phyloP scores from a whole-genome alignment of 1,284 basidiomycete genomes.

The Malassezia slooffiae region DNA sequence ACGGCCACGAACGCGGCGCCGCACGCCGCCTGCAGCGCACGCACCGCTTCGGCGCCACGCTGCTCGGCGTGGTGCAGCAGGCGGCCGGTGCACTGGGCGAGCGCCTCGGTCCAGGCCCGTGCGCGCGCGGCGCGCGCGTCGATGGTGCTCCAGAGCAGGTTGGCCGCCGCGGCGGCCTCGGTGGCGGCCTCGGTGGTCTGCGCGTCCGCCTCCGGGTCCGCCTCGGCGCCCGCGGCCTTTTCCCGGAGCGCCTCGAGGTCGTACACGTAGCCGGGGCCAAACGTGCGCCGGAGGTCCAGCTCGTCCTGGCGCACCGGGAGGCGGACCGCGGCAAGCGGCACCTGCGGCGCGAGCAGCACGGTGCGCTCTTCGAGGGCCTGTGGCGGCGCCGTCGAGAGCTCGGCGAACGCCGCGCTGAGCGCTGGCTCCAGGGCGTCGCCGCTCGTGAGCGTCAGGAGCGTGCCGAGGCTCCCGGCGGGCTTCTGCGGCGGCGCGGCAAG shows the following conservation, averaged over 20 bases:
- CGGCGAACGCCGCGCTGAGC: background rate
- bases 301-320: slow-evolving; percentile 7
- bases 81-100: background rate
- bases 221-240: background rate
- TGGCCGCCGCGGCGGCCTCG: background rate
- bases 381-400: background rate
- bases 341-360: background rate
- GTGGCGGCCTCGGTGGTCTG: slow-evolving; percentile 1
- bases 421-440: slow-evolving; percentile 1
- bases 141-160: slow-evolving; percentile 7
- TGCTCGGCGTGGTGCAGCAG: background rate
- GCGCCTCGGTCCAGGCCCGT: slow-evolving; percentile 4
- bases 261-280: slow-evolving; percentile 9
- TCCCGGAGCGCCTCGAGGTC: background rate
- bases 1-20: too few relatives aligned
- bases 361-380: background rate
- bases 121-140: slow-evolving; percentile 13
- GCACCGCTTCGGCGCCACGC: too few relatives aligned
- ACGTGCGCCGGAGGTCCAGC: slow-evolving; percentile 6
- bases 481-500: slow-evolving; percentile 4
- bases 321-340: slow-evolving; percentile 5
- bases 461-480: background rate
- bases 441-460: background rate
- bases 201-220: background rate
- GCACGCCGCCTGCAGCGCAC: background rate